These are phyloP conservation scores for Saturnispora mendoncae DNA, from an alignment of 805 yeast species.

Conservation along the genomic window DNA sequence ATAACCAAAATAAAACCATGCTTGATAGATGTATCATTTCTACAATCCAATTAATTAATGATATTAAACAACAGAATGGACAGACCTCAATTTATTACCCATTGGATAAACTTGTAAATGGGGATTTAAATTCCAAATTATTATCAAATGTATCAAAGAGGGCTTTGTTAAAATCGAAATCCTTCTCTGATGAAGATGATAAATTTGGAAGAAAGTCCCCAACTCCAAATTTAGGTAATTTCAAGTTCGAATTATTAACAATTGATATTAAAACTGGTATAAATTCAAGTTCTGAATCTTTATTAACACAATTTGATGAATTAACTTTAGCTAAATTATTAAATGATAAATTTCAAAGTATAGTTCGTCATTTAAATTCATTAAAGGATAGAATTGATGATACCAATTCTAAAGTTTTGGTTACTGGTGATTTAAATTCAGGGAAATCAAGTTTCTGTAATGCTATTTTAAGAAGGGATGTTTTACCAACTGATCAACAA, in stretches of 20 bases:
- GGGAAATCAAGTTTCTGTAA: constrained; percentile 96
- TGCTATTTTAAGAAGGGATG: constrained; percentile 64
- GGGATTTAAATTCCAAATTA: constrained; percentile 26
- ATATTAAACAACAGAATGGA: constrained; percentile 47
- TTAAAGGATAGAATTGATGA: constrained; percentile 81
- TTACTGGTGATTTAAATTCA: constrained; percentile 94
- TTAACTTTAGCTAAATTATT: constrained; percentile 60
- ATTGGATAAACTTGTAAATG: constrained; percentile 21
- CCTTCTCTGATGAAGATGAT: neutral
- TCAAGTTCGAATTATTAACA: constrained; percentile 52
- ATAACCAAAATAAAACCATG: constrained; percentile 61
- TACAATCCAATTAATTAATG: constrained; percentile 41
- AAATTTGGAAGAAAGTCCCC: neutral
- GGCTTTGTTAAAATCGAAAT: constrained; percentile 42
- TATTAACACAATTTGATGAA: constrained; percentile 54
- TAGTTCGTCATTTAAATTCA: constrained; percentile 57
- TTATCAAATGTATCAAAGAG: constrained; percentile 44
- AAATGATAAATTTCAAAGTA: constrained; percentile 57
- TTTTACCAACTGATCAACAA: constrained; percentile 93
- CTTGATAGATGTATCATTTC: constrained; percentile 53
- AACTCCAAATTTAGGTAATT: neutral
- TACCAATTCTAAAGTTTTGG: constrained; percentile 85
- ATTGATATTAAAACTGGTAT: constrained; percentile 52
- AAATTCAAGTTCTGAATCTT: constrained; percentile 29
- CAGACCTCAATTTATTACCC: constrained; percentile 59